phyloP scores from a whole-genome alignment of 176 grass and related monocot species.

The Saccharum spontaneum region DNA sequence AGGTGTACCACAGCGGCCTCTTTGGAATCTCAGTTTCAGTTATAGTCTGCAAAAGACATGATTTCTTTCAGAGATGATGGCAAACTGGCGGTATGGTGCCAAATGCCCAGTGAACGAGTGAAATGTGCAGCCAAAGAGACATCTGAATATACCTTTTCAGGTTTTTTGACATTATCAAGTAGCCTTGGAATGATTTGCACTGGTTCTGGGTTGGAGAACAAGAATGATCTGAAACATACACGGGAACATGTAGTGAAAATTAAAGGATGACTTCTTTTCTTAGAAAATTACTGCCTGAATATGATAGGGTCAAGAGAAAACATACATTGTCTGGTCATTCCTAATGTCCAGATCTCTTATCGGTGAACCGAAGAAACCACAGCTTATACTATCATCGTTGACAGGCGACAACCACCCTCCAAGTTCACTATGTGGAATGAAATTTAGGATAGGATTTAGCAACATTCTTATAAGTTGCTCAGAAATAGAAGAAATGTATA shows the following conservation, averaged over 20 bases:
- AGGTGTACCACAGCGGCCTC: conserved; percentile 43
- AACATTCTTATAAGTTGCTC: background rate
- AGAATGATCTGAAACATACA: conserved; percentile 30
- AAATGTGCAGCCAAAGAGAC: background rate
- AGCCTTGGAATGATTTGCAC: conserved; percentile 11
- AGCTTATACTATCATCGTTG: background rate
- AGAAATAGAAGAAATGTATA: background rate
- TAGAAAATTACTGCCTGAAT: background rate
- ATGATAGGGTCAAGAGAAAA: background rate
- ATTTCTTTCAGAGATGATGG: background rate
- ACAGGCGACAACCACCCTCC: conserved; percentile 33
- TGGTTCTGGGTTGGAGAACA: conserved; percentile 37
- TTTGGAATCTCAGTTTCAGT: conserved; percentile 19
- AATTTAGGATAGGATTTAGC: background rate
- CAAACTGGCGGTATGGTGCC: background rate
- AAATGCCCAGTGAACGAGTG: background rate
- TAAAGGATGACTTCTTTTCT: background rate
- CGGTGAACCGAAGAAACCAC: background rate
- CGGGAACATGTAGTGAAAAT: background rate
- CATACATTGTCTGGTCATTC: conserved; percentile 34
- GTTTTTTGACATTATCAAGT: conserved; percentile 24
- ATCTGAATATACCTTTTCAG: conserved; percentile 21
- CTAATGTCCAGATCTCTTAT: conserved; percentile 28
- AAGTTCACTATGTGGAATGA: conserved; percentile 28
- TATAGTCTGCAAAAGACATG: conserved; percentile 15